These are phyloP conservation scores for Malassezia caprae DNA, from an alignment of 1,284 basidiomycete genomes.

Conservation along the genomic window DNA sequence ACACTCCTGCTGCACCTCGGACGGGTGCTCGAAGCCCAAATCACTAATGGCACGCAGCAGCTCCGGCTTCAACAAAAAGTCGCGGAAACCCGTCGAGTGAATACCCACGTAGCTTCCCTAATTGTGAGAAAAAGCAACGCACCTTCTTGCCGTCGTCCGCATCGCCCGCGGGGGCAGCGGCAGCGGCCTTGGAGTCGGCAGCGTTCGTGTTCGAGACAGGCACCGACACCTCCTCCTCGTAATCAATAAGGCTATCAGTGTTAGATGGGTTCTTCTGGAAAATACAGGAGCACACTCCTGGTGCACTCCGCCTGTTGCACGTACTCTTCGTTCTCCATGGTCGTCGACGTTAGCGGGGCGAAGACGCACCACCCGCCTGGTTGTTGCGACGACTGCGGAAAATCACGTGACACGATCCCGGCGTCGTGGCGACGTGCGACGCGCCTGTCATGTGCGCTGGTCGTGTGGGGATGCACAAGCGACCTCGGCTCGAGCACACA, in stretches of 20 bases:
- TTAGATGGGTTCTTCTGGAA: background rate
- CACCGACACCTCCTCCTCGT: conserved; percentile 47
- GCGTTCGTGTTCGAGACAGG: background rate
- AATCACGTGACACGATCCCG: conserved; percentile 11
- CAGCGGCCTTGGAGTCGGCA: conserved; percentile 21
- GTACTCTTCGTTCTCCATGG: conserved; percentile 49
- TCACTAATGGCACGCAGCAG: conserved; percentile 94
- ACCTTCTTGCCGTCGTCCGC: conserved; percentile 43
- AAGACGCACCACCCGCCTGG: background rate
- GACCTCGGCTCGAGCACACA: background rate
- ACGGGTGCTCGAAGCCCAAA: conserved; percentile 97
- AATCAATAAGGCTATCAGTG: conserved; percentile 44
- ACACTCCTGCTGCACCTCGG: conserved; percentile 99
- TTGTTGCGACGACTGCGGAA: conserved; percentile 6
- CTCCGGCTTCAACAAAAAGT: conserved; percentile 95
- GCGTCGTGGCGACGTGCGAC: background rate
- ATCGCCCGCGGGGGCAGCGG: conserved; percentile 30
- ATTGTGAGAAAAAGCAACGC: background rate
- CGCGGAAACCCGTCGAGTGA: conserved; percentile 51
- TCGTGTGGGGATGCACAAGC: conserved; percentile 2
- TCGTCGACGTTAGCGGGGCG: conserved; percentile 8
- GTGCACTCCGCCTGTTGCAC: conserved; percentile 1
- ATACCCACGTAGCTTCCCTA: conserved; percentile 48
- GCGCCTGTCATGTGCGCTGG: background rate
- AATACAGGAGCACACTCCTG: background rate